Conservation (phyloP, 2,329 filamentous ascomycete species). For the Colletotrichum sp. region DNA sequence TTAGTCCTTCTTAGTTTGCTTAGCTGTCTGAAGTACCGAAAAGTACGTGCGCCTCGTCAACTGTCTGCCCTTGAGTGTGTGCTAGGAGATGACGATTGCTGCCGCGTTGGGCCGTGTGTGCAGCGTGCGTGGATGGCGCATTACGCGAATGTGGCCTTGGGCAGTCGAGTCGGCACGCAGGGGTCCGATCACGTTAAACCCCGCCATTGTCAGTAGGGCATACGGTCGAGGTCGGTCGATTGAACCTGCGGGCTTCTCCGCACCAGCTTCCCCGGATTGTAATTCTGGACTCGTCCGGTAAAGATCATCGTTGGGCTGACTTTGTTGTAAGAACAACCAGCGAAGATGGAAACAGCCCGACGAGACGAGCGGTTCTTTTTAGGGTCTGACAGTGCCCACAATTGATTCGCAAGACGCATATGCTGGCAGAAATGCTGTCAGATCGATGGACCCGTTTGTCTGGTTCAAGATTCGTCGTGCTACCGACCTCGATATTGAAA, state of each 20-base stretch:
- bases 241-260: not conserved
- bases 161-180: not conserved
- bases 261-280: not conserved
- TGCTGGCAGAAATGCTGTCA: not conserved
- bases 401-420: not conserved
- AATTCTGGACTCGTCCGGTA: not conserved
- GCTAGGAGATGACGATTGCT: constrained; percentile 3
- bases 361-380: not conserved
- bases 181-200: not conserved
- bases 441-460: not conserved
- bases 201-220: not conserved
- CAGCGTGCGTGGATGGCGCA: not conserved
- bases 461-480: not conserved
- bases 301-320: not conserved
- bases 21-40: not conserved
- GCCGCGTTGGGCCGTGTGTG: not conserved
- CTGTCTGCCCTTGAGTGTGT: not conserved
- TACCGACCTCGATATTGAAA: not conserved
- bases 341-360: not conserved
- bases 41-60: not conserved
- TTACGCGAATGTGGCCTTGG: not conserved
- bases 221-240: not conserved
- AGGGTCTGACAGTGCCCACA: not conserved
- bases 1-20: not conserved
- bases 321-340: not conserved